Conservation (phyloP, 2,329 filamentous ascomycete species). For the Xylaria multiplex region DNA sequence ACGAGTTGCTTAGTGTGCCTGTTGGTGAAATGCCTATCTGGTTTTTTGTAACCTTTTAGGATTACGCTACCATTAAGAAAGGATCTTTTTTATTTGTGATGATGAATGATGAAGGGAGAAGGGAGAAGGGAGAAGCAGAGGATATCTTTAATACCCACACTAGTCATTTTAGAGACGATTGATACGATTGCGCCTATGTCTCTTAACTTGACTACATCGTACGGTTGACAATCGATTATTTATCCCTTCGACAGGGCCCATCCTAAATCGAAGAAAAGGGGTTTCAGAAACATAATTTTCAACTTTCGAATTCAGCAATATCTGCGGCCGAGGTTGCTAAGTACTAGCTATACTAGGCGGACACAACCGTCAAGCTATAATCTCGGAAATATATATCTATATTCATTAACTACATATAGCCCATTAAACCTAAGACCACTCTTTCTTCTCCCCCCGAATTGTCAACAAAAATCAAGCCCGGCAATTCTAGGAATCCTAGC, state of each 20-base stretch:
- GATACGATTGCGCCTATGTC: constrained; percentile 5
- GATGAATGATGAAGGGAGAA: neutral
- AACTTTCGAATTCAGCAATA: neutral
- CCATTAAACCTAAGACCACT: neutral
- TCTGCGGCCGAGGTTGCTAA: neutral
- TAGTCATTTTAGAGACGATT: constrained; percentile 6
- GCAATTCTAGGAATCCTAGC: too few relatives aligned
- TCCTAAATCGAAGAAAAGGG: neutral
- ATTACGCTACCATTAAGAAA: neutral
- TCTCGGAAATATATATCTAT: neutral
- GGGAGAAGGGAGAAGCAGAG: neutral
- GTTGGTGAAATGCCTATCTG: constrained; percentile 9
- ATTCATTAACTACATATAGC: neutral
- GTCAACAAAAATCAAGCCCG: neutral
- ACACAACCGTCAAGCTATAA: neutral
- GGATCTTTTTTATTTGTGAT: neutral
- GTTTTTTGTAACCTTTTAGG: neutral
- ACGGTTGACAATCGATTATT: neutral
- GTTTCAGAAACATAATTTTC: neutral
- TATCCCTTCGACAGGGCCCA: neutral
- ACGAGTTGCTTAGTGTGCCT: neutral
- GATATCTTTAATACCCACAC: constrained; percentile 3
- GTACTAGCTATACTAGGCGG: constrained; percentile 12
- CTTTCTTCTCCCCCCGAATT: neutral
- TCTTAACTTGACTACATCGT: constrained; percentile 1